Evolutionary conservation across 2,329 filamentous ascomycete genomes (phyloP).

Genomic region (Parastagonospora avenae): DNA sequence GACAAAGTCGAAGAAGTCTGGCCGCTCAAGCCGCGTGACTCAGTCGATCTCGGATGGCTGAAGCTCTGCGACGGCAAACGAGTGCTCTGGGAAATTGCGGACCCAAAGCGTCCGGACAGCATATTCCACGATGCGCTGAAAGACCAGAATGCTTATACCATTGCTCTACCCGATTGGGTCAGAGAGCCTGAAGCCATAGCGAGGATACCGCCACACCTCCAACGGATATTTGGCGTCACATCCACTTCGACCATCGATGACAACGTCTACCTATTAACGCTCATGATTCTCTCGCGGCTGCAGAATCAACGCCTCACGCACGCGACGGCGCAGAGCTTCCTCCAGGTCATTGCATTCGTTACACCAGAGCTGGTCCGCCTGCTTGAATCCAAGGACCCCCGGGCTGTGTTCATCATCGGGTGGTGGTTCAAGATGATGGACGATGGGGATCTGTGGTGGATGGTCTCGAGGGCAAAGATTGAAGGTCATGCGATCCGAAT

Average conservation of each 20-base stretch:
- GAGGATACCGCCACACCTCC: slow-evolving; percentile 43
- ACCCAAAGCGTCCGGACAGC: slow-evolving; percentile 56
- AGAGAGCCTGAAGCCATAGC: slow-evolving; percentile 1
- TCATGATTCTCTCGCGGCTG: slow-evolving; percentile 48
- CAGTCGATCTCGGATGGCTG: slow-evolving; percentile 63
- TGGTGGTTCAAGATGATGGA: slow-evolving; percentile 60
- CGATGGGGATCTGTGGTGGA: slow-evolving; percentile 33
- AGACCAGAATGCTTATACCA: slow-evolving; percentile 15
- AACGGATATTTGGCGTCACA: slow-evolving; percentile 33
- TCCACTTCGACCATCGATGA: slow-evolving; percentile 19
- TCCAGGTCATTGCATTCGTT: slow-evolving; percentile 56
- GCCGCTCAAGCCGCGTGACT: slow-evolving; percentile 56
- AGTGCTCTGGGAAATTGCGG: slow-evolving; percentile 57
- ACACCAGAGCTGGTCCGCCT: slow-evolving; percentile 51
- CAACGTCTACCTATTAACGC: slow-evolving; percentile 36
- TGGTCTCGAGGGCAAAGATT: slow-evolving; percentile 28
- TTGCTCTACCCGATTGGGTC: slow-evolving; percentile 16
- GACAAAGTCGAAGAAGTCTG: slow-evolving; percentile 56
- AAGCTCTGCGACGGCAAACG: slow-evolving; percentile 62
- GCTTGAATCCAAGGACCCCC: slow-evolving; percentile 58
- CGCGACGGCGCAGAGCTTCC: slow-evolving; percentile 52
- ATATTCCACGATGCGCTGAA: slow-evolving; percentile 49
- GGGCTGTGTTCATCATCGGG: slow-evolving; percentile 60
- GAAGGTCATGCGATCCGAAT: slow-evolving; percentile 30
- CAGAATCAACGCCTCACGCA: slow-evolving; percentile 45